Base-by-base conservation (phyloP, 2,329 filamentous ascomycete genomes). In the Pochonia chlamydosporia region DNA sequence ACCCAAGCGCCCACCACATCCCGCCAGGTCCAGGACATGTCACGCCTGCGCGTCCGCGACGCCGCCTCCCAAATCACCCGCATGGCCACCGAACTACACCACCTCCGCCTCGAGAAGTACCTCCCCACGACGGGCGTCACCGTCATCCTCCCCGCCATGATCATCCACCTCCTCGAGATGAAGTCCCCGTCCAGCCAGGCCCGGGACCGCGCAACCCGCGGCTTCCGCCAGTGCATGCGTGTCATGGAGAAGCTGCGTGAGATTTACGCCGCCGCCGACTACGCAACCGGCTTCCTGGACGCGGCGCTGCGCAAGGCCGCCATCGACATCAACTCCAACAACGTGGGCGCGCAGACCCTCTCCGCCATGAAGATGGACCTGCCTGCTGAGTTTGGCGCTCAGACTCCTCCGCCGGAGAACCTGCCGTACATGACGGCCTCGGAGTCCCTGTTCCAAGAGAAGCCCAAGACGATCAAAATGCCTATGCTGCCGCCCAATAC, bases 231-330 rank as follows among this genome's bases (percentile, higher is more conserved):
- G 63, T 96, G 92, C 69, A 96, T 96, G 89, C 80, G 84, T 40
- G 89, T 96, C 49, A 87, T 96, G 74, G 84, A 90, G 63, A 85
- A 85, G 53, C 76, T 97, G 16, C 82, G 90, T 31, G 89, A 96
- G 60, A 88, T 90, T 25, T 96, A 97, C 60, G 84, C 90, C 0
- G 90, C 91, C 0, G 92, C 92, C n/a, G 91, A 96, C 65, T 96
- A 93, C 59, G 90, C 89, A n/a, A 92, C 88, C 1, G 88, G 88
- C 3, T 96, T 96, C 71, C 76, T 96, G n/a, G 89, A 95, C 62
- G 89, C 90, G 1, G 89, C 90, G 1, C 86, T 96, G 52, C 84
- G 87, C 52, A 95, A 95, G 70, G 89, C 89, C 8, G 83, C 87
- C 48, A 90, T 93, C 52, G 82, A 87, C 47, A 73, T 89, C 33